Base-by-base conservation (phyloP, 768 basidiomycete species). In the Lyophyllum shimeji region DNA sequence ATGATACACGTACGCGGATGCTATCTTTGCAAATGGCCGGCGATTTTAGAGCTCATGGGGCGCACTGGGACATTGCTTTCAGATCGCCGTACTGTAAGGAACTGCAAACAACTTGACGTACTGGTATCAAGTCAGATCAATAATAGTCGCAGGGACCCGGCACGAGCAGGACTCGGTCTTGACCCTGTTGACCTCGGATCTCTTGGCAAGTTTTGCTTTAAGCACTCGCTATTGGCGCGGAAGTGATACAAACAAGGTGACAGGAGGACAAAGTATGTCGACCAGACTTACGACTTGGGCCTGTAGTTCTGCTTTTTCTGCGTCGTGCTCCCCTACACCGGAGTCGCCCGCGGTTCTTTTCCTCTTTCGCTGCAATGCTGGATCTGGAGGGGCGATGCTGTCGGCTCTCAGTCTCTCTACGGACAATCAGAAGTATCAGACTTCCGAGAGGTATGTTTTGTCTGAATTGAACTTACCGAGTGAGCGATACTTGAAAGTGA, bases 71-170 rank as follows among this genome's bases (percentile, higher is more conserved):
- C n/a, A n/a, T n/a, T n/a, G n/a, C n/a, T n/a, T n/a, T n/a, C n/a
- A n/a, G n/a, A n/a, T n/a, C n/a, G 29, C 29, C 29, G 29, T 29
- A 29, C n/a, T n/a, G n/a, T n/a, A n/a, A n/a, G n/a, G n/a, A n/a
- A n/a, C n/a, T n/a, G n/a, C n/a, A 9, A 29, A 29, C 29, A 29
- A 29, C 4, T 29, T 4, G 9, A 29, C 29, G 29, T 29, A 29
- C 29, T 29, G 29, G 29, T 15, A 27, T 50, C 42, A 59, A 12
- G 65, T 64, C 23, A 68, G 48, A 46, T 68, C 61, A 31, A 68
- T 68, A 18, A 66, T 46, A 39, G 66, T 64, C 13, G 54, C 62
- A 0, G 52, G 43, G 42, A 52, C 21, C 12, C 61, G 52, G 20
- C 44, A 42, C 18, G 57, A 25, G 7, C 52, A 43, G 23, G 52